Percentiles rank a stretch among this genome's conserved stretches.
Conservation (phyloP, 495 filamentous ascomycete genomes). For the Schizothecium vesticola region DNA sequence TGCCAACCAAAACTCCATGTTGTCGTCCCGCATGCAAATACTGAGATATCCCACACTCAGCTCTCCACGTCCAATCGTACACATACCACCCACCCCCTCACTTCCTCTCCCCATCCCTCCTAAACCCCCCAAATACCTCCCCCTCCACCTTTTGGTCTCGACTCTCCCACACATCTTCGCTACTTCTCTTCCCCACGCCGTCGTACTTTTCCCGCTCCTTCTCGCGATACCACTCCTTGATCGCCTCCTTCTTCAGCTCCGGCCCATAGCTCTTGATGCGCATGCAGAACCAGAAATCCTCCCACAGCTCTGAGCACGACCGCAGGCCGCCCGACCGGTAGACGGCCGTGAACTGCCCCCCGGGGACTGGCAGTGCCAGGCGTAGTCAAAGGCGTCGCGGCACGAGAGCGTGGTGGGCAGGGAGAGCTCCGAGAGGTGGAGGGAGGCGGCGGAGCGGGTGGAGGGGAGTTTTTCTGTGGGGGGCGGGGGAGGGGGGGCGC, state of each 20-base stretch:
- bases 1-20: neutral
- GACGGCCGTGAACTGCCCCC: conserved; percentile 71
- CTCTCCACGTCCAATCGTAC: neutral
- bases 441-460: conserved; percentile 9
- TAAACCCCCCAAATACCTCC: neutral
- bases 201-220: conserved; percentile 70
- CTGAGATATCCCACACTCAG: too few species aligned
- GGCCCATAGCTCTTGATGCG: conserved; percentile 54
- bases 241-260: conserved; percentile 47
- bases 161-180: conserved; percentile 87
- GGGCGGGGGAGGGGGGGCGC: conserved; percentile 11
- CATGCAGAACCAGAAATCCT: conserved; percentile 96
- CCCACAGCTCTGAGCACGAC: conserved; percentile 73
- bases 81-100: neutral
- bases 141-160: conserved; percentile 38
- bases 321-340: conserved; percentile 78
- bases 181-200: conserved; percentile 55
- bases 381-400: conserved; percentile 81
- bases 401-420: conserved; percentile 83
- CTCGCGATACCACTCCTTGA: conserved; percentile 61
- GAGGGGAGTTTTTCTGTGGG: neutral
- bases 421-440: conserved; percentile 50
- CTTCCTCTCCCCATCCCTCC: neutral
- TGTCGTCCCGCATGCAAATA: too few species aligned
- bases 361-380: conserved; percentile 95